A percentile compares a stretch with the other conserved stretches of the same genome.
phyloP scores from a whole-genome alignment of 1,139 yeast species.

The Lipomyces yarrowii region DNA sequence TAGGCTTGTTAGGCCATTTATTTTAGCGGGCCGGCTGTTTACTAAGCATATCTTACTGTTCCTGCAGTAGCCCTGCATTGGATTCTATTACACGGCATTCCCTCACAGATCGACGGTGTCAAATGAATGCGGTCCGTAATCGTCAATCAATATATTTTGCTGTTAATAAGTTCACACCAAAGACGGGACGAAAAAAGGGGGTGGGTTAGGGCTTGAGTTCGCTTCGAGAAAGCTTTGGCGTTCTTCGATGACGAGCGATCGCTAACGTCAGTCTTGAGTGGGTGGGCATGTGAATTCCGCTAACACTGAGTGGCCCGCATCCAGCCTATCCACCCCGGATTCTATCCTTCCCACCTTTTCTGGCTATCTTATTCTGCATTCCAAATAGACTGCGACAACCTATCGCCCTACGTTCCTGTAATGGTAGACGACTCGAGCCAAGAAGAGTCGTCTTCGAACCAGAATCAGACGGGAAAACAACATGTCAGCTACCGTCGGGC shows the following conservation, averaged over 20 bases:
- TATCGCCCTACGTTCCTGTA: not conserved
- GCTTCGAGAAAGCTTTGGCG: not conserved
- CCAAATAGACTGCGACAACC: not conserved
- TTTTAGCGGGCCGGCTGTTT: too few relatives aligned
- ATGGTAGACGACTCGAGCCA: constrained; percentile 27
- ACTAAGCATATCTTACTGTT: too few relatives aligned
- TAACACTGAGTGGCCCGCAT: not conserved
- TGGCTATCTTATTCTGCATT: not conserved
- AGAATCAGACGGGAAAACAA: constrained; percentile 10
- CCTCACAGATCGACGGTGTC: too few relatives aligned
- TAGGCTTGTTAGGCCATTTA: too few relatives aligned
- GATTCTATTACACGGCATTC: too few relatives aligned
- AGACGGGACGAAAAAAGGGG: too few relatives aligned
- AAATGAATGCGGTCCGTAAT: too few relatives aligned
- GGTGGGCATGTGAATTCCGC: not conserved
- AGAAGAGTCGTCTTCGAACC: constrained; percentile 20
- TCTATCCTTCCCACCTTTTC: not conserved
- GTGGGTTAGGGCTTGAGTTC: too few relatives aligned
- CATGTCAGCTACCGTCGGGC: constrained; percentile 34
- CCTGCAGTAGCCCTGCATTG: too few relatives aligned
- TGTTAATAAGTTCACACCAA: too few relatives aligned
- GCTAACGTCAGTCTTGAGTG: not conserved
- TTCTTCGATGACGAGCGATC: not conserved
- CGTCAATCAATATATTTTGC: too few relatives aligned
- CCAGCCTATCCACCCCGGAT: not conserved